Percentiles rank a stretch among this genome's conserved stretches.
Conservation (phyloP, 1,284 basidiomycete species). For the Moesziomyces globuligerus region DNA sequence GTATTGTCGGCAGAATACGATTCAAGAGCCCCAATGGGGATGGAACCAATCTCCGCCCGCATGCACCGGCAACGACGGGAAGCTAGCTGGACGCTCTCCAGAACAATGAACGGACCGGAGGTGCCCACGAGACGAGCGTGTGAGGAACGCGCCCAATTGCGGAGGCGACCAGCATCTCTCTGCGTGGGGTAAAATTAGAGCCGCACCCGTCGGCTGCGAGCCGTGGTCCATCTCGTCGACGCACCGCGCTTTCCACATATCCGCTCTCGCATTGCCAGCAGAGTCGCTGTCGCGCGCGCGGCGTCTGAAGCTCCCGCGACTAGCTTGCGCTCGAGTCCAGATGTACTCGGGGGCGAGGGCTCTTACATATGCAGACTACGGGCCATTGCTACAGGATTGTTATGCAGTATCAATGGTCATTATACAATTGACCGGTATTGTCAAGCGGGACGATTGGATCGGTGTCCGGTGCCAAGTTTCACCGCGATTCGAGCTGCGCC, state of each 20-base stretch:
- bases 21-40: neutral
- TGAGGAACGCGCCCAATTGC: too few relatives aligned
- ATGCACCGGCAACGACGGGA: slow-evolving; percentile 3
- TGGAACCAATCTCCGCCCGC: too few relatives aligned
- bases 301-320: too few relatives aligned
- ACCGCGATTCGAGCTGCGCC: too few relatives aligned
- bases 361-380: too few relatives aligned
- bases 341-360: too few relatives aligned
- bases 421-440: neutral
- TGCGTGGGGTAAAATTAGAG: neutral
- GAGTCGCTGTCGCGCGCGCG: too few relatives aligned
- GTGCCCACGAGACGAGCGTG: neutral
- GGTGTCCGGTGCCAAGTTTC: slow-evolving; percentile 22
- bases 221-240: neutral
- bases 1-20: neutral
- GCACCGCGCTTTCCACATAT: neutral
- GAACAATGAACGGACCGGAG: neutral
- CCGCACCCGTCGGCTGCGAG: neutral
- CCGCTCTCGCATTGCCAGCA: too few relatives aligned
- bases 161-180: neutral
- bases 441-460: neutral
- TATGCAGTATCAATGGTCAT: too few relatives aligned
- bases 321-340: neutral
- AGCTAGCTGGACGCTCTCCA: neutral
- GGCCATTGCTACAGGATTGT: too few relatives aligned